Percentiles rank a stretch among this genome's conserved stretches.
Conservation (phyloP, 2,329 filamentous ascomycete species). For the Aureobasidium sp. region DNA sequence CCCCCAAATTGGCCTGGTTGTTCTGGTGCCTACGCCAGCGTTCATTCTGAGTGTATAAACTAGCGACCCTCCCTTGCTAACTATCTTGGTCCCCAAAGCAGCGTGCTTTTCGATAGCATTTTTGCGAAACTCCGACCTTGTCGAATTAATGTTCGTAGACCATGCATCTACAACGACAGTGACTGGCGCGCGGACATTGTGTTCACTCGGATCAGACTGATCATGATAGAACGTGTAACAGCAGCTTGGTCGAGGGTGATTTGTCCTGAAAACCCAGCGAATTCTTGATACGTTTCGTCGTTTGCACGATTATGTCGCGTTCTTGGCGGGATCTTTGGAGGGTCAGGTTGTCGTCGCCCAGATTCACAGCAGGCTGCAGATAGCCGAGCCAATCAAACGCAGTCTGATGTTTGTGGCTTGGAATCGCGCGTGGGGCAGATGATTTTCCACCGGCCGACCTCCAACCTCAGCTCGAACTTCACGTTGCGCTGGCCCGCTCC, state of each 20-base stretch:
- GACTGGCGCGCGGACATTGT: not conserved
- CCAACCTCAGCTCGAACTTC: constrained; percentile 10
- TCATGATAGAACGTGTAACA: not conserved
- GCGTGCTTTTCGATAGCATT: not conserved
- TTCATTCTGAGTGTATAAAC: not conserved
- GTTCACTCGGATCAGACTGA: no score
- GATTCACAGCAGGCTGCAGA: constrained; percentile 4
- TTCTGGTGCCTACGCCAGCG: not conserved
- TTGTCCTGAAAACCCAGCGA: not conserved
- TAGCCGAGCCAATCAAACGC: constrained; percentile 11
- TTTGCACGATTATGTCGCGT: constrained; percentile 9
- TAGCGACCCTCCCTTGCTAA: not conserved
- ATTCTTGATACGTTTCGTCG: not conserved
- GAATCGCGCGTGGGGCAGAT: not conserved
- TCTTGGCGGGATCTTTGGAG: not conserved
- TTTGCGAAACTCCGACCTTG: not conserved
- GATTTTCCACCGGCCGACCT: not conserved
- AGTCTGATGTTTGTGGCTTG: constrained; percentile 11
- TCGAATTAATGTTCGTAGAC: not conserved
- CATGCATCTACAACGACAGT: not conserved
- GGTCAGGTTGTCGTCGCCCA: constrained; percentile 11
- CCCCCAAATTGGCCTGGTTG: not conserved
- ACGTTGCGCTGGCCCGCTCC: not conserved
- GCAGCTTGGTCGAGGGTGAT: not conserved
- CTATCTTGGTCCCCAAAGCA: not conserved